Percentiles rank a stretch among this genome's conserved stretches.
These are phyloP conservation scores for Casuarina equisetifolia DNA, from an alignment of 306 rosid species.

Conservation along the genomic window DNA sequence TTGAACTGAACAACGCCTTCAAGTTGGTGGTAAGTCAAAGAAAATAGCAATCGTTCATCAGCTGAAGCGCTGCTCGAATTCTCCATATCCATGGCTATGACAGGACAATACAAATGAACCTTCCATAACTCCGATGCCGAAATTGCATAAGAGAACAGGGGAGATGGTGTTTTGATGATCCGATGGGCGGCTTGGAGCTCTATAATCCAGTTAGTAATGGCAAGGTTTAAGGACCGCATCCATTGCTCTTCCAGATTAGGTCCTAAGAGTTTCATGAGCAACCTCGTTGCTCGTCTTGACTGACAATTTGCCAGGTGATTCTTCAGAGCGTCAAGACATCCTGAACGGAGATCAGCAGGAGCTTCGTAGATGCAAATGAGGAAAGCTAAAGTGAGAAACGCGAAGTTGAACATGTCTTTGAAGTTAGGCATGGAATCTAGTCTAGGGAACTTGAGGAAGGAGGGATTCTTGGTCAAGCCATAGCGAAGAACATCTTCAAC, in stretches of 20 bases:
- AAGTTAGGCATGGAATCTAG: conserved; percentile 43
- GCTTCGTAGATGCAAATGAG: conserved; percentile 83
- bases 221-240: conserved; percentile 89
- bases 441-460: conserved; percentile 50
- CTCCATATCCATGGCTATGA: conserved; percentile 66
- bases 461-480: conserved; percentile 53
- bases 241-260: conserved; percentile 82
- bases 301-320: conserved; percentile 38
- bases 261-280: conserved; percentile 70
- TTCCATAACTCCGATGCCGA: conserved; percentile 75
- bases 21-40: conserved; percentile 77
- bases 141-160: conserved; percentile 68
- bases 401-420: conserved; percentile 59
- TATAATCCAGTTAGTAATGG: conserved; percentile 77
- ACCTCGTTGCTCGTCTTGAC: conserved; percentile 52
- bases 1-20: conserved; percentile 93
- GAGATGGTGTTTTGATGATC: conserved; percentile 58
- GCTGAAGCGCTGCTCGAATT: conserved; percentile 44
- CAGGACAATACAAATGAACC: conserved; percentile 82
- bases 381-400: conserved; percentile 66
- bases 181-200: conserved; percentile 50
- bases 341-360: conserved; percentile 56
- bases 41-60: conserved; percentile 78
- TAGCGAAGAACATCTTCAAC: conserved; percentile 69
- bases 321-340: conserved; percentile 50